A percentile compares a stretch with the other conserved stretches of the same genome.
phyloP scores from a whole-genome alignment of 2,329 filamentous ascomycete genomes.

The Fusarium praegraminearum region DNA sequence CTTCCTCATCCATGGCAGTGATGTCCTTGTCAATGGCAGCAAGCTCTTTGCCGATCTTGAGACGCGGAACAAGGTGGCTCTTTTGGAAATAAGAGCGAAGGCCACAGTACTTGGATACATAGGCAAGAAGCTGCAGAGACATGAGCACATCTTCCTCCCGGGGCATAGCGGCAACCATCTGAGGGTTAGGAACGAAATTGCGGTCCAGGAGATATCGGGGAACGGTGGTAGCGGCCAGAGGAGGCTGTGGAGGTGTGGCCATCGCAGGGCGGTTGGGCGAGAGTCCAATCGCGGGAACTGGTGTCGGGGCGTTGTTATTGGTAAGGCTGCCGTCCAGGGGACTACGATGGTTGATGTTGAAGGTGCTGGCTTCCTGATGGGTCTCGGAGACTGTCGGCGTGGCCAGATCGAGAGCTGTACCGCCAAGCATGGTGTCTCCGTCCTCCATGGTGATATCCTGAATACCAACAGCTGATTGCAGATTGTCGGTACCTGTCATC shows the following conservation, averaged over 20 bases:
- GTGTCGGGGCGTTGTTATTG: conserved; percentile 75
- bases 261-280: conserved; percentile 79
- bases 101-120: conserved; percentile 99
- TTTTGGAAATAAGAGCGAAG: conserved; percentile 94
- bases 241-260: conserved; percentile 79
- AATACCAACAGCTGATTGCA: conserved; percentile 85
- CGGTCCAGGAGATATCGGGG: conserved; percentile 84
- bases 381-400: conserved; percentile 84
- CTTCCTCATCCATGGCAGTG: conserved; percentile 56
- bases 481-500: conserved; percentile 82
- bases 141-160: conserved; percentile 97
- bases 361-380: conserved; percentile 84
- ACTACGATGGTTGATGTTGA: conserved; percentile 91
- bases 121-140: conserved; percentile 95
- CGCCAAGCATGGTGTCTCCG: conserved; percentile 81
- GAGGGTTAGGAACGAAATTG: conserved; percentile 74
- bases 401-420: conserved; percentile 78
- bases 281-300: conserved; percentile 75
- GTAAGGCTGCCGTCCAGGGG: conserved; percentile 87
- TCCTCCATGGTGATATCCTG: conserved; percentile 86
- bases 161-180: conserved; percentile 90
- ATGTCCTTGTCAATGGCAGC: conserved; percentile 72
- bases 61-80: conserved; percentile 90
- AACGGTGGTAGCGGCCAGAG: conserved; percentile 76
- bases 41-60: conserved; percentile 90